Evolutionary conservation across 805 yeast species (phyloP), one percentile per base, ranked within the genome.

Genomic region (Ogataea degrootiae): DNA sequence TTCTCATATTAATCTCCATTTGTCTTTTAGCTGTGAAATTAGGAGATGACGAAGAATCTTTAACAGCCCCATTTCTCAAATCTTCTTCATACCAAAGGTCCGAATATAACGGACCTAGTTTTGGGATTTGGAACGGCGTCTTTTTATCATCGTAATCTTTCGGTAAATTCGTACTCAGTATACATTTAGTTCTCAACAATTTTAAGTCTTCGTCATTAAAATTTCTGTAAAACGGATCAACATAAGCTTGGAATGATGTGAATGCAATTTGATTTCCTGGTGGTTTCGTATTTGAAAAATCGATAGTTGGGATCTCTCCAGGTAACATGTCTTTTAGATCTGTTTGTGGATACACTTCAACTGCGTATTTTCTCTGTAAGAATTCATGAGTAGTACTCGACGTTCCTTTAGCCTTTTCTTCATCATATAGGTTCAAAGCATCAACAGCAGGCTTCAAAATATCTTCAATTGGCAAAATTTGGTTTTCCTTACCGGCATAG

Each of bases 241-340:
- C 76, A 55, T 85, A 88, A 1, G 91, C 70, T 54, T 87, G 85
- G 62, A 87, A 94, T 0, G 99, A 91, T 12, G 87, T 75, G 62
- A 87, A 90, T 60, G 90, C 97, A 16, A 92, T 94, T 69, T 94
- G 99, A 65, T 89, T 92, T 2, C 89, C 68, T 17, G 91, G 91
- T 60, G 91, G 91, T 59, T 91, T 92, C 14, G 83, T 80, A 52
- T 82, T 80, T 5, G 96, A 83, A 56, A 87, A 89, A 66, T 94
- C 98, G 47, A 75, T 77, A 63, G 87, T 82, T 11, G 99, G 99
- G 23, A 90, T 83, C 34, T 74, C 80, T 3, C 99, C 99, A 0
- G 99, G 96, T 31, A 94, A 71, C 51, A 85, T 66, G 46, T 82
- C 85, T 54, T 80, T 73, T 40, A 94, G 70, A 60, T 91, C 96